phyloP scores from a whole-genome alignment of 495 filamentous ascomycete species.

The Neurospora hispaniola region DNA sequence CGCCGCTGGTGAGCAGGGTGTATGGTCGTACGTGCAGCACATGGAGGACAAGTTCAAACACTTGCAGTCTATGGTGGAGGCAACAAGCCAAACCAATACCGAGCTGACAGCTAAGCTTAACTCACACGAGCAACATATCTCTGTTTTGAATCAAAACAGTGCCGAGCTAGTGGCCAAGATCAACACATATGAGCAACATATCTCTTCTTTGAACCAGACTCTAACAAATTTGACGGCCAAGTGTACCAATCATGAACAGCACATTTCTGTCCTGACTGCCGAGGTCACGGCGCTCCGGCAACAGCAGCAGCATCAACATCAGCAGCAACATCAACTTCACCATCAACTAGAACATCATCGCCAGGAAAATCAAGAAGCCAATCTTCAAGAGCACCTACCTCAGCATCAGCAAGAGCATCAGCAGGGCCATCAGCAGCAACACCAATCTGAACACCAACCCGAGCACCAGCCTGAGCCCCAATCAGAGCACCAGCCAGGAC shows the following conservation, averaged over 20 bases:
- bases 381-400: not conserved
- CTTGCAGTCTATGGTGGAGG: constrained; percentile 23
- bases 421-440: not conserved
- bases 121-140: constrained; percentile 29
- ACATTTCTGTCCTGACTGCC: constrained; percentile 8
- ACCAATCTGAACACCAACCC: not conserved
- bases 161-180: constrained; percentile 28
- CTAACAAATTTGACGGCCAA: constrained; percentile 25
- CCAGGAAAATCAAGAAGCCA: not conserved
- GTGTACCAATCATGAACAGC: constrained; percentile 31
- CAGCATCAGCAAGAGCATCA: not conserved
- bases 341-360: not conserved
- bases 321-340: not conserved
- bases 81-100: constrained; percentile 9
- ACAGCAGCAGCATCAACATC: constrained; percentile 2
- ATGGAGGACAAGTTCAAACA: constrained; percentile 37
- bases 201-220: constrained; percentile 6
- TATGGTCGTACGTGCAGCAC: constrained; percentile 41
- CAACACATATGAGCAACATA: constrained; percentile 29
- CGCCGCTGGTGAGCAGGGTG: constrained; percentile 27
- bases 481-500: not conserved
- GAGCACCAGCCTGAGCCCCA: not conserved
- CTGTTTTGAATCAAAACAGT: constrained; percentile 5
- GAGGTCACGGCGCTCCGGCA: constrained; percentile 17
- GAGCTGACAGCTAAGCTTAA: constrained; percentile 28